Base-by-base conservation (phyloP, 768 basidiomycete species). In the Amanita exitialis region DNA sequence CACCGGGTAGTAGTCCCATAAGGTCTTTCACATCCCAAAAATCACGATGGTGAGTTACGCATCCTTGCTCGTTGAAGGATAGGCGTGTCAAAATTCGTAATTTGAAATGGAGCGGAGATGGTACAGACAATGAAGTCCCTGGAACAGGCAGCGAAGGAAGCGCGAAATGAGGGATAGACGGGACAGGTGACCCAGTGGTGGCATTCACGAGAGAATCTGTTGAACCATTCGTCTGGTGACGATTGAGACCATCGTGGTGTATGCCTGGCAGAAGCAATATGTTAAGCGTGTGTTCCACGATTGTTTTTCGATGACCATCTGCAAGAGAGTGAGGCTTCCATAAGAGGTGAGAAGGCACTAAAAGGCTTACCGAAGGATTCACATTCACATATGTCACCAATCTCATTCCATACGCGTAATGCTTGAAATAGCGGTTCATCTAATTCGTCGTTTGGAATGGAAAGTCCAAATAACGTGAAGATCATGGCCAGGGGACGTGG, bases 21-120 rank as follows among this genome's bases (percentile, higher is more conserved):
- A 90, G 69, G 61, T 91, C 89, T 61, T 82, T 79, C 38, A 87
- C 71, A 57, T 90, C 86, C 86, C 85, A 90, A 35, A 86, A 72
- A 59, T 90, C 89, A 25, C 86, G 76, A 61, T 92, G 89, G 58
- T 81, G 77, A 3, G 85, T 83, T 54, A 91, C 82, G 53, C 75
- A 77, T n/a, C 84, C 86, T 59, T 82, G 82, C 57, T 90, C 88
- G 64, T 90, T 90, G 65, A 91, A 88, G 28, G 77, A 75, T 32
- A 90, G 74, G 25, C 81, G 77, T 3, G 86, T 85, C 51, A 85
- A 73, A 44, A 90, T 76, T 43, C 75, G 84, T 4, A 91, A 74
- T 59, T 78, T 74, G 57, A 88, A 70, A 61, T 88, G 84, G n/a
- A 90, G 65, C 1, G 87, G 84, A 13, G 83, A 84, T 1, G 83